Base-by-base conservation (phyloP, 805 yeast genomes). In the Kodamaea kaohsiungensis region DNA sequence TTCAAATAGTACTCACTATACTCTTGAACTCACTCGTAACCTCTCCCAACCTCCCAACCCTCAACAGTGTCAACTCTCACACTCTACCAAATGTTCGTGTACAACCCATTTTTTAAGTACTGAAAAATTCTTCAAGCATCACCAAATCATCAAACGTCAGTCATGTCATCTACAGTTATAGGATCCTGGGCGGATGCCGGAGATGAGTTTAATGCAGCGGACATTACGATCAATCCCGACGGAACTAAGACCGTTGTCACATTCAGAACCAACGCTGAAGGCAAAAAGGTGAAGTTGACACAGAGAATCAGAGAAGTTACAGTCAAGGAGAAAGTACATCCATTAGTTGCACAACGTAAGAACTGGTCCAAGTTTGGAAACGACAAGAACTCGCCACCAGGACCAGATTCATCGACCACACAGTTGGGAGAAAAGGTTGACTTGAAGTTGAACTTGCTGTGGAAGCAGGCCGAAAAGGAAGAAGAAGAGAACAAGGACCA, bases 181-280 rank as follows among this genome's bases (percentile, higher is more conserved):
- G 75, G 73, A 53, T 74, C 85, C 53, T 86, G 91, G 91, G 91
- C 90, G 19, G 91, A 84, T 59, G 88, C 82, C 55, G 86, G 82
- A 65, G 91, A 87, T 61, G 87, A 87, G 57, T 81, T 89, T 59
- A 85, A 86, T 51, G 79, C 86, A 46, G 88, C 96, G 51, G 87
- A 86, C 68, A 81, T 90, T 63, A 88, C 85, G 52, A 81, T 81
- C 46, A 91, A 91, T 68, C 77, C 85, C 38, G 98, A 92, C 67
- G 97, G 97, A 53, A 88, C 97, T 56, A 91, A 89, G 73, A 90
- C 97, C 8, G 86, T 93, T 52, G 81, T 91, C 54, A 83, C 92
- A 43, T 92, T 80, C 77, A 82, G 88, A 66, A 74, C 83, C 59
- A 87, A 88, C 63, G 86, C 83, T 48, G 85, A 87, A 56, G 96